Evolutionary conservation across 2,329 filamentous ascomycete species (phyloP).

Genomic region (Paradendryphiella salina): DNA sequence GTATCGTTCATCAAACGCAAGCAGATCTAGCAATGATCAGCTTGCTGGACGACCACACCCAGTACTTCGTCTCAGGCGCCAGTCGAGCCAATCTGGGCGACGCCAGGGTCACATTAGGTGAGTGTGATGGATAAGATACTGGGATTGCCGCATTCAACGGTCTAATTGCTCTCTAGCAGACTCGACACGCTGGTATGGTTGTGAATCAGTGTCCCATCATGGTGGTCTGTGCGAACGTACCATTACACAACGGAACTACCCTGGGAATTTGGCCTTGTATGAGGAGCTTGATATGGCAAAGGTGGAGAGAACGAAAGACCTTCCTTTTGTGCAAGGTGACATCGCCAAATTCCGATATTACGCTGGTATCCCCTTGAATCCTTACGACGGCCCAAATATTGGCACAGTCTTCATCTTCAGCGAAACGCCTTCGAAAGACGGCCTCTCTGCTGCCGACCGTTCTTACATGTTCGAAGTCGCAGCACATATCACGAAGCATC

Average conservation of each 20-base stretch:
- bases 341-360: slow-evolving; percentile 12
- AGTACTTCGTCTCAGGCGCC: slow-evolving; percentile 13
- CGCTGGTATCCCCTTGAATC: slow-evolving; percentile 11
- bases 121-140: background rate
- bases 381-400: slow-evolving; percentile 11
- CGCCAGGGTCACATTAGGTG: slow-evolving; percentile 8
- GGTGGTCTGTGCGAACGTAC: slow-evolving; percentile 13
- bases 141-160: background rate
- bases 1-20: slow-evolving; percentile 8
- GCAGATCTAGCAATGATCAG: slow-evolving; percentile 12
- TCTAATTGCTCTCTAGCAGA: slow-evolving; percentile 3
- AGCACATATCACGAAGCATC: slow-evolving; percentile 7
- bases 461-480: slow-evolving; percentile 6
- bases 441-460: slow-evolving; percentile 3
- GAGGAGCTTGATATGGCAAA: slow-evolving; percentile 10
- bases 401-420: slow-evolving; percentile 9
- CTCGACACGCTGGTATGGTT: slow-evolving; percentile 13
- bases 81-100: slow-evolving; percentile 7
- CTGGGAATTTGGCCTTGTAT: slow-evolving; percentile 10
- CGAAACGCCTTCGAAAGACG: slow-evolving; percentile 1
- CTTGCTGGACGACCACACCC: slow-evolving; percentile 10
- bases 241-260: slow-evolving; percentile 7
- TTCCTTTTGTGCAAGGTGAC: slow-evolving; percentile 8
- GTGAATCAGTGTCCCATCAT: slow-evolving; percentile 12
- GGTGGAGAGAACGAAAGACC: slow-evolving; percentile 9